Base-by-base conservation (phyloP, 352 stramenopile genomes). In the Phytophthora quininea region DNA sequence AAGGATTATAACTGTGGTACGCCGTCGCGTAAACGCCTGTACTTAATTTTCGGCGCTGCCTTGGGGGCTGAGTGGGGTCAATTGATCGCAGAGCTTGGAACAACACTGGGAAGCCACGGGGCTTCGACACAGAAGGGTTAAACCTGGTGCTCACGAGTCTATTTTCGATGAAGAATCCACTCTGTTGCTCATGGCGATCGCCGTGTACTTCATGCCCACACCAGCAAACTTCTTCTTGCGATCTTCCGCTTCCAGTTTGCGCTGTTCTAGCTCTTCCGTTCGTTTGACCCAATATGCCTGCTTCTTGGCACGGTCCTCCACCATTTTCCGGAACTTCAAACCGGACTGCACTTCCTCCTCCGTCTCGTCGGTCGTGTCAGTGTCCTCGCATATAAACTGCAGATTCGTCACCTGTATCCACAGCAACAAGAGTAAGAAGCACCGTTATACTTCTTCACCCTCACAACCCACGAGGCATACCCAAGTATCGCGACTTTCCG, bases 181-280 rank as follows among this genome's bases (percentile, higher is more conserved):
- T 27, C 86, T 85, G 65, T 86, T 93, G 27, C 67, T 78, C 76
- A 95, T 90, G 38, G 87, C 87, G 35, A 92, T 73, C 4, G 87
- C 87, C 2, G 87, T 95, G 69, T 93, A 95, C 64, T 92, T 95
- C 78, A 93, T 90, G 4, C 87, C 87, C 5, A 73, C 75, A 31
- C 77, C 73, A 6, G 80, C 73, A 54, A 92, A 91, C 60, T 89
- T 77, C 54, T 92, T 91, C 67, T 95, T 95, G 32, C 83, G 74
- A 55, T 92, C 85, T 57, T 93, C 85, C 12, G 87, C 85, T 54
- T 93, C 83, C 49, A 73, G 64, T 58, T 93, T 90, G 15, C 84
- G 80, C 33, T 92, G 73, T 62, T 93, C 82, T 3, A 95, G 73
- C 58, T 93, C 87, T 59, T 91, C 73, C 4, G 84, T 89, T 31